A percentile compares a stretch with the other conserved stretches of the same genome.
These are phyloP conservation scores for Viola pubescens DNA, from an alignment of 441 rosid species.

Conservation along the genomic window DNA sequence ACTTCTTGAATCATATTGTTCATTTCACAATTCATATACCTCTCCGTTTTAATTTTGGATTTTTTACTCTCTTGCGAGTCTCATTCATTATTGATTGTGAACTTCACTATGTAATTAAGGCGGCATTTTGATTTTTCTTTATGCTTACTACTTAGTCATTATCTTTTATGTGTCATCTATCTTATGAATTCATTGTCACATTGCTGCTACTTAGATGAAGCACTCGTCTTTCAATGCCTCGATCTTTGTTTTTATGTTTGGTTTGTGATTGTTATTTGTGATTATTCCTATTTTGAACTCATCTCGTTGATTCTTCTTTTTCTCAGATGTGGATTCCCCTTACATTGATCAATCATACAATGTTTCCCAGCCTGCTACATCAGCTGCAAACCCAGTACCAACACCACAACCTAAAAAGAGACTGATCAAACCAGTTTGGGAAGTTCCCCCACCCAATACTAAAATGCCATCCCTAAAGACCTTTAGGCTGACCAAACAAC, in stretches of 20 bases:
- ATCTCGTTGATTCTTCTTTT: conserved; percentile 4
- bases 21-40: too few species aligned
- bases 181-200: too few species aligned
- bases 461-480: conserved; percentile 74
- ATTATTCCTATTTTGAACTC: neutral
- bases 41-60: too few species aligned
- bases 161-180: too few species aligned
- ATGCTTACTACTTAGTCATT: too few species aligned
- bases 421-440: conserved; percentile 56
- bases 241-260: neutral
- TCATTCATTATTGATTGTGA: too few species aligned
- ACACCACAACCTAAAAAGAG: conserved; percentile 21
- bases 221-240: too few species aligned
- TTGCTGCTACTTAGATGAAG: too few species aligned
- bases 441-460: conserved; percentile 51
- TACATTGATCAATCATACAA: conserved; percentile 22
- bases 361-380: conserved; percentile 26
- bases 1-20: too few species aligned
- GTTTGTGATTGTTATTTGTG: neutral
- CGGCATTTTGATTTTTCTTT: too few species aligned
- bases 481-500: conserved; percentile 63
- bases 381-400: conserved; percentile 17
- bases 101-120: too few species aligned
- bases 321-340: conserved; percentile 31
- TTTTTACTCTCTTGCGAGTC: too few species aligned